Base-by-base conservation (phyloP, 2,329 filamentous ascomycete species). In the Pseudocercospora macadamiae region DNA sequence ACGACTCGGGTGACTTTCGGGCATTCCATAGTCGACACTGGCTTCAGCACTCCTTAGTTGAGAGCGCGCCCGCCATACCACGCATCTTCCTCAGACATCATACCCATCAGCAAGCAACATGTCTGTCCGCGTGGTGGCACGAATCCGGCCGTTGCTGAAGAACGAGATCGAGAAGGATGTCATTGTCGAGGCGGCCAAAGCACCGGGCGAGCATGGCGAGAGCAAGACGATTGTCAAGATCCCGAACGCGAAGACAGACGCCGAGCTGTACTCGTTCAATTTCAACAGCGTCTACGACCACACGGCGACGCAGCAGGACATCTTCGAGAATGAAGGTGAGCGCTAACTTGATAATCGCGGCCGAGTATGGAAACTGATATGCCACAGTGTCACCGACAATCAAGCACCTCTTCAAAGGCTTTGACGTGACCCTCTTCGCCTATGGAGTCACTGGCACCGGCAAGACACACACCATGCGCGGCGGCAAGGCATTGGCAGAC, bases 381-480 rank as follows among this genome's bases (percentile, higher is more conserved):
- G 25, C 2, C 44, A 63, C 73, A 96, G 93, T 97, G 66, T 83
- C 91, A 37, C 91, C 93, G 1, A 92, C 93, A 51, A 82, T 97
- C 63, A 97, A 96, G 74, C 89, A 95, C 55, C 85, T 97, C 8
- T 97, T 97, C 77, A 88, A 97, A 72, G 95, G 95, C 55, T 99
- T 96, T 83, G 99, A 99, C 84, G 95, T 99, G 60, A 99, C 95
- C 3, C 85, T 99, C 36, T 82, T 99, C 70, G 95, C 95, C 39
- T 99, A 99, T 71, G 95, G 95, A 66, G 95, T 99, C 79, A 99
- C 95, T 16, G 96, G 95, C 54, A 93, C 95, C 4, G 95, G 95
- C 68, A 99, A 99, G 78, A 97, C 95, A 4, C 97, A 96, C 73
- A 99, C 95, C 0, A 99, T 99, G 95, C 60, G 66, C 65, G 74